Conservation (phyloP, 352 stramenopile genomes). For the Globisporangium echinulatum region DNA sequence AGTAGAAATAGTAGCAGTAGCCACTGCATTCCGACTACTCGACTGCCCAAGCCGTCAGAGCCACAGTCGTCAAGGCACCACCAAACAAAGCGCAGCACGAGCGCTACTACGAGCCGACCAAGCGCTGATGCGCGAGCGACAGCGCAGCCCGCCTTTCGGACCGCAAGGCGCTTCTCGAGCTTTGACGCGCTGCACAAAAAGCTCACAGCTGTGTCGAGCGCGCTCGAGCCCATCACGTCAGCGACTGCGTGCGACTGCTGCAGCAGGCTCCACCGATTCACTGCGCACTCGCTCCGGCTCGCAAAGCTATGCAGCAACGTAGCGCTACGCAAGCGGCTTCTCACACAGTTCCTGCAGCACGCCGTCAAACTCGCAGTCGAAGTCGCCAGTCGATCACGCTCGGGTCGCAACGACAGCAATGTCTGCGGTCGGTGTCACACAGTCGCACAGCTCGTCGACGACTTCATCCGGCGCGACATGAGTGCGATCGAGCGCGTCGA, state of each 20-base stretch:
- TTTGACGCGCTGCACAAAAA: constrained; percentile 21
- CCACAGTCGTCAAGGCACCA: background rate
- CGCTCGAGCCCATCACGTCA: constrained; percentile 2
- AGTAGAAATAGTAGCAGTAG: too few relatives aligned
- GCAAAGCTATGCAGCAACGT: constrained; percentile 2
- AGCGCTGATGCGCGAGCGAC: background rate
- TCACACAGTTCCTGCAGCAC: constrained; percentile 4
- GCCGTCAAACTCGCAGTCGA: constrained; percentile 22
- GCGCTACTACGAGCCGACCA: background rate
- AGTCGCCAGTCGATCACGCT: constrained; percentile 12
- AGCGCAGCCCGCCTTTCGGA: constrained; percentile 17
- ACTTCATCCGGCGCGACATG: constrained; percentile 20
- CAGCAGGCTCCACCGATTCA: constrained; percentile 23
- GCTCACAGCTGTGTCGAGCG: constrained; percentile 6
- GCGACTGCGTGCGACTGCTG: constrained; percentile 24
- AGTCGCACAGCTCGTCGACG: constrained; percentile 22
- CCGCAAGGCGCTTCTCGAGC: constrained; percentile 22
- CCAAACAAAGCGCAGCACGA: too few relatives aligned
- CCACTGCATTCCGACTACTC: constrained; percentile 20
- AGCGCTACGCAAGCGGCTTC: constrained; percentile 2
- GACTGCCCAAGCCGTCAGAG: constrained; percentile 2
- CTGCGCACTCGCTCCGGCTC: constrained; percentile 8
- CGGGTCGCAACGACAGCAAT: constrained; percentile 5
- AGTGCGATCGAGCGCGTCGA: constrained; percentile 6
- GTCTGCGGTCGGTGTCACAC: constrained; percentile 20